Base-by-base conservation (phyloP, 176 grass and related monocot genomes). In the Puya raimondii region DNA sequence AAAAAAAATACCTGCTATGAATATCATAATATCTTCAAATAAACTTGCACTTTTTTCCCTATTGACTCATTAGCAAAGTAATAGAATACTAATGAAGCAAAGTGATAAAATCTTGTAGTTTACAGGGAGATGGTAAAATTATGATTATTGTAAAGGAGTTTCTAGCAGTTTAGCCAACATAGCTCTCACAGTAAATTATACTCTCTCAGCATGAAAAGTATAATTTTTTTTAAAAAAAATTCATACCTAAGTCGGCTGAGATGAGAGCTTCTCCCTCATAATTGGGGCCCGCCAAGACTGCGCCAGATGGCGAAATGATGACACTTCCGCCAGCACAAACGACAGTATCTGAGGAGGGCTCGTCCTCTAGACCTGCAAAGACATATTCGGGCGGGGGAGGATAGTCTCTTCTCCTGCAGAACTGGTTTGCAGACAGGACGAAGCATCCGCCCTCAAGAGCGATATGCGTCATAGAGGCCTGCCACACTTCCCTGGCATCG, bases 371-470 rank as follows among this genome's bases (percentile, higher is more conserved):
- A 79, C 82, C 82, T 53, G 70, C 47, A 72, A 84, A 97, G 11
- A 51, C 58, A 58, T 92, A 97, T 47, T 97, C 89, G 0, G 86
- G 80, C 67, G 94, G 86, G 0, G 84, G 77, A 64, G 94, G 94
- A 75, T 93, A 97, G 65, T 97, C 86, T 75, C 88, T 92, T 53
- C 89, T 84, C 53, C 89, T 72, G 47, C 94, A 90, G 74, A 92
- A 97, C 15, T 97, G 94, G 72, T 93, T 97, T 67, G 94, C 82
- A 3, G 94, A 97, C 51, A 97, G 69, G 42, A 97, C 86, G 79
- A 90, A 97, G 6, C 94, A 97, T 54, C 94, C 94, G 20, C 93
- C 89, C 68, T 97, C 93, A 23, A 90, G 68, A 20, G 89, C 94
- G 69, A 90, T 92, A 70, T 97, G 94, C 0, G 72, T 90, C 89